Conservation (phyloP, 345 rosid species). For the Syzygium oleosum region DNA sequence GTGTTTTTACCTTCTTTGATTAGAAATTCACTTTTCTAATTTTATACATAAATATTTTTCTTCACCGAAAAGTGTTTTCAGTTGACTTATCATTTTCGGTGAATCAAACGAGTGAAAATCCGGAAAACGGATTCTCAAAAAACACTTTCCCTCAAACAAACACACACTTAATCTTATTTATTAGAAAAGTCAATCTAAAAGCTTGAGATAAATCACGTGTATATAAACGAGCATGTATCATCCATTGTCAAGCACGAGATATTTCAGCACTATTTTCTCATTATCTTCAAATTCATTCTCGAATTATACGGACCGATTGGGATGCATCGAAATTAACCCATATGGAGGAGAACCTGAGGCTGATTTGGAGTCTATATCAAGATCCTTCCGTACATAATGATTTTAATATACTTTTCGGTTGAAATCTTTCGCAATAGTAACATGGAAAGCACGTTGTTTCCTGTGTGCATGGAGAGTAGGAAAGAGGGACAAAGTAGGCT, state of each 20-base stretch:
- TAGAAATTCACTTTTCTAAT: no score
- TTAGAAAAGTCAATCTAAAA: not conserved
- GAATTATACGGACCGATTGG: not conserved
- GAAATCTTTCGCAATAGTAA: not conserved
- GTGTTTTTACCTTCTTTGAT: no score
- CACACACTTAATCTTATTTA: not conserved
- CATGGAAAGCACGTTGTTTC: not conserved
- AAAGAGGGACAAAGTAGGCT: not conserved
- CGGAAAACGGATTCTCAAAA: no score
- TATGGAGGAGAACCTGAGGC: not conserved
- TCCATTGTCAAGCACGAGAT: no score
- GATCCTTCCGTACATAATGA: not conserved
- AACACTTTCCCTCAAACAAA: no score
- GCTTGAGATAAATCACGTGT: not conserved
- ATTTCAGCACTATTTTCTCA: not conserved
- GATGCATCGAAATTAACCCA: not conserved
- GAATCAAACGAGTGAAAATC: no score
- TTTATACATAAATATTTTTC: no score
- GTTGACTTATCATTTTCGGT: no score
- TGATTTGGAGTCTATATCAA: not conserved
- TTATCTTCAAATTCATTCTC: not conserved
- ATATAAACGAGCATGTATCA: not conserved
- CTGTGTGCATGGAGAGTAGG: not conserved
- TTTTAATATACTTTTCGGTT: not conserved
- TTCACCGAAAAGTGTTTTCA: no score